A percentile compares a stretch with the other conserved stretches of the same genome.
phyloP scores from a whole-genome alignment of 768 basidiomycete species.

The Suillus plorans region DNA sequence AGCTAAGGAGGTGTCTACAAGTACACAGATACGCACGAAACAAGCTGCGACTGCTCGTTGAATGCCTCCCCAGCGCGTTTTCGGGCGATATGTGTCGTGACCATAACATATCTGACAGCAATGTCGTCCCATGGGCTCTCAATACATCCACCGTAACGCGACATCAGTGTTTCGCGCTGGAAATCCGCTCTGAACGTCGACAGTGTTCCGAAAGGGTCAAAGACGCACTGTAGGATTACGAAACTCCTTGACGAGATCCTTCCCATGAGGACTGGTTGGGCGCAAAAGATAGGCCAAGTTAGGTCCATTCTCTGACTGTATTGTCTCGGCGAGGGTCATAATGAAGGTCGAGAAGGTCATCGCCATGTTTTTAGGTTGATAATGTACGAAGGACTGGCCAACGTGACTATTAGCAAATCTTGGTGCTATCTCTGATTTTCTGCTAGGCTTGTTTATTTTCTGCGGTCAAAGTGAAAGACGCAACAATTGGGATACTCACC shows the following conservation, averaged over 20 bases:
- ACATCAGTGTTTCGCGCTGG: conserved; percentile 20
- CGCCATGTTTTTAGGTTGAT: conserved; percentile 23
- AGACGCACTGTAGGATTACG: conserved; percentile 50
- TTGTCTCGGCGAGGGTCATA: conserved; percentile 57
- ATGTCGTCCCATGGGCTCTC: conserved; percentile 84
- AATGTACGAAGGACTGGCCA: not conserved
- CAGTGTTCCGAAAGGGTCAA: not conserved
- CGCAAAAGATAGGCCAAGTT: conserved; percentile 73
- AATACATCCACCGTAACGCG: conserved; percentile 56
- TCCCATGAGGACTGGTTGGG: conserved; percentile 75
- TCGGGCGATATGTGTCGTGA: conserved; percentile 68
- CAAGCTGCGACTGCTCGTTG: conserved; percentile 73
- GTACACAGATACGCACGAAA: conserved; percentile 56
- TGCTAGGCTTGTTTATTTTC: not conserved
- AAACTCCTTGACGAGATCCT: conserved; percentile 72
- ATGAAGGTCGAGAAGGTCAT: conserved; percentile 60
- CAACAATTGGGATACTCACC: not conserved
- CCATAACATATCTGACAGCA: conserved; percentile 77
- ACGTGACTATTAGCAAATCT: not conserved
- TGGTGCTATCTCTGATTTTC: not conserved
- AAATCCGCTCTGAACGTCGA: conserved; percentile 12
- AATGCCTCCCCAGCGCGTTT: conserved; percentile 72
- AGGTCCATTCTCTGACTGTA: conserved; percentile 63
- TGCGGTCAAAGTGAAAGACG: not conserved
- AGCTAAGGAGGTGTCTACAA: not conserved